Base-by-base conservation (phyloP, 106 monocot species). In the Allium sativum region DNA sequence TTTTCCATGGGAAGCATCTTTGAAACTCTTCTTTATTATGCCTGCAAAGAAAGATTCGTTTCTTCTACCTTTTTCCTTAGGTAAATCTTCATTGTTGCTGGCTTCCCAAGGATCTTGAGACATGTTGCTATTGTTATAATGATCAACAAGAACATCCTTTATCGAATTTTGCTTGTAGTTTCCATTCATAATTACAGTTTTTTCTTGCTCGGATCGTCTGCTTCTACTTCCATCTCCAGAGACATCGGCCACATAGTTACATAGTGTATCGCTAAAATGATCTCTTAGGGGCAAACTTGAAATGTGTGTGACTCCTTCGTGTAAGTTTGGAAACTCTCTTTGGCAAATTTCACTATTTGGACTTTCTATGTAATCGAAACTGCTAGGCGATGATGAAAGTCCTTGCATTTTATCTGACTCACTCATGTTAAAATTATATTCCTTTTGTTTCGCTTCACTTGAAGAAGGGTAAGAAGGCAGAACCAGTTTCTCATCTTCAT, bases 1-100 rank as follows among this genome's bases (percentile, higher is more conserved):
- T 61, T 66, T 88, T 3, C 80, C 76, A 76, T 5, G 31, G 31
- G 31, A 31, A 31, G 31, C 31, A 50, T 93, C 88, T 56, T 55
- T 84, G 42, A 99, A 84, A 59, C 85, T 82, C 74, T 92, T 99
- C 82, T 99, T 99, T 61, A 99, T 81, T 16, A 99, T 67, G 17
- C 88, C 92, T 15, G 78, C 55, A 42, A 99, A 73, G 67, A 92
- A 99, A 19, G 88, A 92, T 45, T 92, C 88, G 50, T 72, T 80
- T 55, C 88, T 88, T 46, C 44, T 72, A 19, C 52, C 52, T 47
- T 64, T 47, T 8, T 31, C 44, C 61, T 62, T 76, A 21, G 72
- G 71, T 18, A 68, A 65, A 42, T 79, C 85, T 56, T 88, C 88
- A 40, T 80, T 64, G 46, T 72, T 79, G 52, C 31, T 58, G 18